Evolutionary conservation across 345 rosid genomes (phyloP), one percentile per base, ranked within the genome.

Genomic region (Lepidium aucheri): DNA sequence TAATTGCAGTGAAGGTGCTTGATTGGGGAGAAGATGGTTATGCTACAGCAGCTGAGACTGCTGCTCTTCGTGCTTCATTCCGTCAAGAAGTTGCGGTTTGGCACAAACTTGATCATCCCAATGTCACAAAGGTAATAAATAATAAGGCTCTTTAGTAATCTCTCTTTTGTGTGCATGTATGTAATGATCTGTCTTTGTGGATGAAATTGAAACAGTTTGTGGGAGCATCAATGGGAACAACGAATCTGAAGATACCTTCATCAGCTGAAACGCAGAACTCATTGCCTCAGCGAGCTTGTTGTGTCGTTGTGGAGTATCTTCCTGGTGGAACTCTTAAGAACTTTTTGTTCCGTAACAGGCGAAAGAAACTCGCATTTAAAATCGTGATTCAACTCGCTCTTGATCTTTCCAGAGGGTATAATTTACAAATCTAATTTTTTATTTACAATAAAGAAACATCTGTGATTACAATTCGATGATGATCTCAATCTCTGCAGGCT

Each of bases 171-270:
- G 50, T 11, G 30, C 30, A 2, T 35, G 30, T 33, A 4, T 53
- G 64, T 34, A 54, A 50, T 15, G 39, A 43, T n/a, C n/a, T n/a
- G 8, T 22, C 62, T 0, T 24, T 20, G 5, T 47, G 57, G 33
- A 13, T 58, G 6, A 55, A 54, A 26, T 26, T 4, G 30, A 26
- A 80, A 82, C 7, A 72, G 97, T 95, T 95, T 75, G 73, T 91
- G 56, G 98, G 99, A 69, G 99, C 97, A 65, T 89, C 99, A 34
- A 83, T 95, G 96, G 97, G 99, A 67, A 87, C 96, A 22, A 83
- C 94, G 35, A 86, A 95, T 70, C 87, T 91, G 24, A 95, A 87
- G 83, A 79, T 95, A 82, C 97, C 97, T 67, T 36, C 80, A 4
- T 73, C 69, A 32, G 68, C 87, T 70, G 73, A 76, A 42, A 38